Evolutionary conservation across 495 filamentous ascomycete genomes (phyloP), one percentile per base, ranked within the genome.

Genomic region (Evernia prunastri): DNA sequence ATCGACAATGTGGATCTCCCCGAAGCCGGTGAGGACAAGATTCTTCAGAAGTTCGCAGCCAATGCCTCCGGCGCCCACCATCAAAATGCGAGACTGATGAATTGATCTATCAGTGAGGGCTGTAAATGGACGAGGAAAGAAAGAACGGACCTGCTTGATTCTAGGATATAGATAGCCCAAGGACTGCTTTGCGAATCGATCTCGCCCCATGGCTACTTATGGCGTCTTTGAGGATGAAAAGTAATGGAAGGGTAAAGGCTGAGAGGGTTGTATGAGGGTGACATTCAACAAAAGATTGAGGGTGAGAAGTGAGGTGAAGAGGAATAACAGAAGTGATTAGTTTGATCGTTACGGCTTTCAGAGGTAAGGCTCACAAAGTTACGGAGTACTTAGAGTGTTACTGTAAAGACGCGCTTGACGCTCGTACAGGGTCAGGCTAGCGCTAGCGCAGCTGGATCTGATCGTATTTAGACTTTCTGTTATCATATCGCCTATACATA

Each of bases 41-140:
- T 97, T 96, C 81, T 99, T 99, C 63, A 99, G 82, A 8, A 99
- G 84, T 75, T 99, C 94, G 76, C 94, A 99, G 63, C 94, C 94
- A 72, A 99, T 97, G 49, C 94, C 94, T 64, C 94, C 94, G 53
- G 94, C 94, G 66, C 94, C 94, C 54, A 99, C 92, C 79, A 99
- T 89, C 29, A 99, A 80, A 37, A 97, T 89, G 53, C 88, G 88
- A 59, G 92, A 84, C 93, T 96, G 79, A n/a, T 35, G 47, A 57
- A n/a, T 23, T 3, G 18, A 6, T 20, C 43, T 45, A 47, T 72
- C 64, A 72, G 65, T 63, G 60, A 17, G 15, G 53, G 18, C 17
- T 42, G 13, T 13, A 33, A 43, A 47, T 31, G 18, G 39, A 60
- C 57, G 47, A 25, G 29, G 25, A 53, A n/a, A 11, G 45, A 45